Evolutionary conservation across 1,284 basidiomycete genomes (phyloP), one percentile per base, ranked within the genome.

Genomic region (Pterulicium gracile): DNA sequence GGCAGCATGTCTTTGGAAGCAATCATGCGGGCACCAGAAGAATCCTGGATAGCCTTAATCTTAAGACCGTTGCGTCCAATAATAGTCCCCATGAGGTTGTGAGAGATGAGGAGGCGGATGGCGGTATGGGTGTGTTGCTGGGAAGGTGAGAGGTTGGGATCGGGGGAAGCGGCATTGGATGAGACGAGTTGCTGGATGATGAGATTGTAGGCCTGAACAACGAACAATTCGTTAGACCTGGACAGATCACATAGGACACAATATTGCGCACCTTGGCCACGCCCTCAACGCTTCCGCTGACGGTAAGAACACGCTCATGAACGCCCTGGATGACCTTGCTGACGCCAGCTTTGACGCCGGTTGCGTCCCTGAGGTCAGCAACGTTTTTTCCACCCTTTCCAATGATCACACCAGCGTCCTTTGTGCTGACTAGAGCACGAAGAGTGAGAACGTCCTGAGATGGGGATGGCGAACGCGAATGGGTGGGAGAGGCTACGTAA

Each of bases 31-130:
- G 94, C 94, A 47, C 96, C 96, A 45, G 93, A 96, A 44, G 81
- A 75, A 66, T 98, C 96, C 64, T 99, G 96, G 63, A 99, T 99
- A 63, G 94, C 91, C 73, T 98, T 98, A 69, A 99, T 99, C 80
- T 98, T 98, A 64, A 90, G 81, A 54, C 96, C 96, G 50, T 72
- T 87, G 57, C 95, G 90, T 55, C 96, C 96, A 58, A 99, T 99
- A 66, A 99, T 91, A 48, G 93, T 95, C 47, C 96, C 96, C 96
- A 99, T 99, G 55, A 98, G 79, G 64, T 96, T 95, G 72, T 98
- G 94, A 46, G 93, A 96, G 62, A 99, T 92, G 58, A 99, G 81
- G 53, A 96, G 88, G 50, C 92, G 89, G 61, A 98, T 85, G 50
- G 92, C 88, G 47, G 92, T 93, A 65, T 90, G 82, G 5, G 36